phyloP scores from a whole-genome alignment of 2,329 filamentous ascomycete genomes.

The Xylaria sp. region DNA sequence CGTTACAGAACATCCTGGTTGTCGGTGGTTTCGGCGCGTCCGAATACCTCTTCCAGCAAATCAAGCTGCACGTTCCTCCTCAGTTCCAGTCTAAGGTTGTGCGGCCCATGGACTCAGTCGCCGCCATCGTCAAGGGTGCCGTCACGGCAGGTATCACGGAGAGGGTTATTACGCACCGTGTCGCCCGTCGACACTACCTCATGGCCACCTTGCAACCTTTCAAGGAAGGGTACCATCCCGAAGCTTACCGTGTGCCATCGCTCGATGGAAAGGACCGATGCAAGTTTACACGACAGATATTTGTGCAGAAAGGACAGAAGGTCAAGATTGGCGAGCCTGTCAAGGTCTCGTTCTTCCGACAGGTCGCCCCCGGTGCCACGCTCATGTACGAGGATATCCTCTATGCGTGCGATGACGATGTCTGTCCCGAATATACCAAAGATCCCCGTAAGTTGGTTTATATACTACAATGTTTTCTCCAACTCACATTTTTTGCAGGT shows the following conservation, averaged over 20 bases:
- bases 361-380: constrained; percentile 94
- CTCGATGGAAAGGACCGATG: constrained; percentile 96
- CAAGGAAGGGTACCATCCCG: constrained; percentile 97
- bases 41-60: constrained; percentile 99
- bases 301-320: constrained; percentile 96
- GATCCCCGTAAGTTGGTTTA: constrained; percentile 81
- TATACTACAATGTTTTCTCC: constrained; percentile 26
- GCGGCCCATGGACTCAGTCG: constrained; percentile 97
- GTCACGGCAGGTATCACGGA: constrained; percentile 98
- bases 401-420: constrained; percentile 96
- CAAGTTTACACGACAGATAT: constrained; percentile 98
- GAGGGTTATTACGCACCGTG: constrained; percentile 93
- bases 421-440: constrained; percentile 98
- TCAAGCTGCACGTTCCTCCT: constrained; percentile 96
- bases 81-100: constrained; percentile 99
- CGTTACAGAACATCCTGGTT: constrained; percentile 92
- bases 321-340: constrained; percentile 99
- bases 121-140: constrained; percentile 96
- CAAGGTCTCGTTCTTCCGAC: constrained; percentile 98
- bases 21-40: constrained; percentile 98
- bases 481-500: constrained; percentile 55
- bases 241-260: constrained; percentile 95
- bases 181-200: constrained; percentile 95
- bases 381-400: constrained; percentile 99
- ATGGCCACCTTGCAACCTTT: constrained; percentile 99